These are phyloP conservation scores for Naganishia liquefaciens DNA, from an alignment of 1,284 basidiomycete genomes.

Conservation along the genomic window DNA sequence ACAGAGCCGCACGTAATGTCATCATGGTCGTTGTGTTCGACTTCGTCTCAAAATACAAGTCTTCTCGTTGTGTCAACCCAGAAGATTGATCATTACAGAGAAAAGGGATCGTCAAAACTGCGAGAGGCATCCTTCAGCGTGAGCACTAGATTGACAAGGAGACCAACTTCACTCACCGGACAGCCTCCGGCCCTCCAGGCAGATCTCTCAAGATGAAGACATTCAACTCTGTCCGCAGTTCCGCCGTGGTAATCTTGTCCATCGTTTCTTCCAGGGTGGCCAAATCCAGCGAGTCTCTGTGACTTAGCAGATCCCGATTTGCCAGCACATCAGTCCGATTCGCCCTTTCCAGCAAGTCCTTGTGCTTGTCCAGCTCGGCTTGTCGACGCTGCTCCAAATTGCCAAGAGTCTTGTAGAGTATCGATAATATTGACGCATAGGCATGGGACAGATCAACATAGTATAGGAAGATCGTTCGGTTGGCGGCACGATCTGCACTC, in stretches of 20 bases:
- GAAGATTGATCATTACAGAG: not conserved
- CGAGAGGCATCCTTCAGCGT: not conserved
- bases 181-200: conserved; percentile 44
- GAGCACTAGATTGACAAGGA: not conserved
- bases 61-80: too few species aligned
- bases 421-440: conserved; percentile 70
- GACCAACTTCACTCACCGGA: conserved; percentile 11
- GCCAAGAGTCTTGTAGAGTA: conserved; percentile 81
- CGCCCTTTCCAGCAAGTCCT: conserved; percentile 72
- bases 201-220: conserved; percentile 83
- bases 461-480: conserved; percentile 86
- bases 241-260: conserved; percentile 70
- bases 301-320: conserved; percentile 62
- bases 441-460: conserved; percentile 80
- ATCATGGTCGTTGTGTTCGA: too few species aligned
- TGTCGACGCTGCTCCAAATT: conserved; percentile 73
- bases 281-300: conserved; percentile 63
- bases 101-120: conserved; percentile 25
- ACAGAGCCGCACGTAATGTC: too few species aligned
- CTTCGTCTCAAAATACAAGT: too few species aligned
- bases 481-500: conserved; percentile 73
- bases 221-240: conserved; percentile 77
- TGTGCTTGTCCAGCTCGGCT: conserved; percentile 66
- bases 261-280: conserved; percentile 58
- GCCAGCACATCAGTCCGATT: conserved; percentile 76